Base-by-base conservation (phyloP, 768 basidiomycete genomes). In the Serpula lacrymans region DNA sequence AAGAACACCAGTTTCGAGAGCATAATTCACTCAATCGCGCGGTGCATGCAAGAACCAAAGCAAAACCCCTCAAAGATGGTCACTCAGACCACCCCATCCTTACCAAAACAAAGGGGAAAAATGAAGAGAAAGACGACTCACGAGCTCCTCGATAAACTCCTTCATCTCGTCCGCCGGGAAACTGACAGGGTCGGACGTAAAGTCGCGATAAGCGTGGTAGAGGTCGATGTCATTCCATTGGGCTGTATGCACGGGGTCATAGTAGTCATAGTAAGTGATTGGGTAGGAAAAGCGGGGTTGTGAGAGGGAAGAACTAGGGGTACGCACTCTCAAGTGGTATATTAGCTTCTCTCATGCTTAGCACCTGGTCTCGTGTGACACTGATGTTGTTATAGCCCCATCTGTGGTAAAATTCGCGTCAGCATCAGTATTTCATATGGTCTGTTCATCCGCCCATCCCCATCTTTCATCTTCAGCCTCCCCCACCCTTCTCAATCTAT, bases 191-290 rank as follows among this genome's bases (percentile, higher is more conserved):
- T 85, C 83, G 6, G 72, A 60, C 4, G 84, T 87, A 48, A 85
- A 84, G 58, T 83, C 84, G 12, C 84, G 71, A 25, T 72, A 66
- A 20, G 81, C 75, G 49, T 84, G 77, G 49, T 84, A 86, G 38
- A 86, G 46, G 59, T 87, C 84, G 45, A 87, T 83, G 48, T 86
- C 84, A 52, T 82, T 85, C 84, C 84, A 87, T 72, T 84, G 84
- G 31, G 78, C 82, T 82, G 25, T 14, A 29, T 34, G 37, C 14
- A 14, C n/a, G n/a, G n/a, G n/a, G n/a, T n/a, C n/a, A n/a, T n/a
- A n/a, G n/a, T n/a, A n/a, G n/a, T n/a, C n/a, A 13, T 58, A 5
- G 45, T 25, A 9, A 14, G 8, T 21, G 14, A 18, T 8, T 3
- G 24, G 13, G 8, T 21, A 18, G 5, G 10, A 10, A 17, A 4